Base-by-base conservation (phyloP, 352 stramenopile species). In the Lagenidium giganteum region DNA sequence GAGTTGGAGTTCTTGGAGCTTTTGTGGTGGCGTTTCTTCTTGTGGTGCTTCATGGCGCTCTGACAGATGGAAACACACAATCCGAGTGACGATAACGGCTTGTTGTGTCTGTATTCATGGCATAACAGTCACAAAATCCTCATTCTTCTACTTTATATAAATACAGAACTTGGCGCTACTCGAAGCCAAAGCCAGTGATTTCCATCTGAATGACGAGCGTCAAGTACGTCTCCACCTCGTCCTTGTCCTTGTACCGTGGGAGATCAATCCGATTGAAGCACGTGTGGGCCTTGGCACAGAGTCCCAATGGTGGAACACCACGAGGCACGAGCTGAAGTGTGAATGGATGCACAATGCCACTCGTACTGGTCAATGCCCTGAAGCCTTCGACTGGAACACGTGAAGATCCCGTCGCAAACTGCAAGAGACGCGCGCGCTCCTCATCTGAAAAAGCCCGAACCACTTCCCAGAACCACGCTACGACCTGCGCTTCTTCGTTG, bases 201-300 rank as follows among this genome's bases (percentile, higher is more conserved):
- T 62, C 54, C 54, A 62, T 62, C 45, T 62, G 54, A 32, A 62
- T 62, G 13, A 62, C 54, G 41, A 54, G 41, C 11, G 8, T 12
- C 48, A 91, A 57, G 47, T 86, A 84, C 31, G 66, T 80, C 45
- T 91, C 73, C 44, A 91, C 54, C 51, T 91, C 76, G 6, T 83
- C 69, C 48, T 78, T 66, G 51, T 53, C 50, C 37, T 57, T 57
- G 54, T 91, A 91, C 35, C 85, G 50, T 28, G 78, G 78, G 25
- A 91, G 62, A 33, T 91, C 78, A 31, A 91, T 72, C 16, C 80
- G 66, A 46, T 93, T 93, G 47, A 93, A 93, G 55, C 80, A 93
- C 31, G 81, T 93, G 54, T 93, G 81, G 8, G 75, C 75, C n/a
- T 82, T 80, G 14, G 81, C 75, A 31, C 78, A 89, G 12, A 84